phyloP scores from a whole-genome alignment of 768 basidiomycete genomes.

The Cystofilobasidium macerans region DNA sequence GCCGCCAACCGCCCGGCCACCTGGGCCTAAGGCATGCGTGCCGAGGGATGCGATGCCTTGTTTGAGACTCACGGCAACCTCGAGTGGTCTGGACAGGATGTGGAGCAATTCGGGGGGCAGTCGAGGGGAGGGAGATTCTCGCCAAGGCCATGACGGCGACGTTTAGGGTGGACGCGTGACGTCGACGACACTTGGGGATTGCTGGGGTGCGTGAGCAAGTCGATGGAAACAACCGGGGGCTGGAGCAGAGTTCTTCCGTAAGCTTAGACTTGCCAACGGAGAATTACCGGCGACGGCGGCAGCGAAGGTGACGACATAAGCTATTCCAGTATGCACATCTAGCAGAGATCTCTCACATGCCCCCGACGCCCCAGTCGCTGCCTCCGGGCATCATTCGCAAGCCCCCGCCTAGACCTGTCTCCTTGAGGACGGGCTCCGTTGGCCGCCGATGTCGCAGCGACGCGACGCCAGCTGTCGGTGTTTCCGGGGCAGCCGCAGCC shows the following conservation, averaged over 20 bases:
- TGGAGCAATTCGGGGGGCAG: background rate
- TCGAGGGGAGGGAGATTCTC: background rate
- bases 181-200: too few relatives aligned
- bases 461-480: background rate
- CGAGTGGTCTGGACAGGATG: background rate
- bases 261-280: too few relatives aligned
- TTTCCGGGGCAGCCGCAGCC: too few relatives aligned
- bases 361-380: constrained; percentile 8
- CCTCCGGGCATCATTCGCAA: constrained; percentile 8
- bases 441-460: background rate
- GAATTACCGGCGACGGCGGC: too few relatives aligned
- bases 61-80: too few relatives aligned
- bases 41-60: too few relatives aligned
- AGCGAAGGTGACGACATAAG: background rate
- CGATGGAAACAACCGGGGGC: too few relatives aligned
- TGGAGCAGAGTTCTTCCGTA: too few relatives aligned
- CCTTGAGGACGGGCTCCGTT: background rate
- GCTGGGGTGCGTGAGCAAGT: too few relatives aligned
- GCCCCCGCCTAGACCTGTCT: constrained; percentile 10
- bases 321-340: background rate
- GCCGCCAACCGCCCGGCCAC: constrained; percentile 28
- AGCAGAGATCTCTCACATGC: background rate
- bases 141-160: too few relatives aligned
- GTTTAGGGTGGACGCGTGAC: too few relatives aligned
- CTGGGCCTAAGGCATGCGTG: constrained; percentile 24